Evolutionary conservation across 345 rosid genomes (phyloP), one percentile per base, ranked within the genome.

Genomic region (Salix purpurea): DNA sequence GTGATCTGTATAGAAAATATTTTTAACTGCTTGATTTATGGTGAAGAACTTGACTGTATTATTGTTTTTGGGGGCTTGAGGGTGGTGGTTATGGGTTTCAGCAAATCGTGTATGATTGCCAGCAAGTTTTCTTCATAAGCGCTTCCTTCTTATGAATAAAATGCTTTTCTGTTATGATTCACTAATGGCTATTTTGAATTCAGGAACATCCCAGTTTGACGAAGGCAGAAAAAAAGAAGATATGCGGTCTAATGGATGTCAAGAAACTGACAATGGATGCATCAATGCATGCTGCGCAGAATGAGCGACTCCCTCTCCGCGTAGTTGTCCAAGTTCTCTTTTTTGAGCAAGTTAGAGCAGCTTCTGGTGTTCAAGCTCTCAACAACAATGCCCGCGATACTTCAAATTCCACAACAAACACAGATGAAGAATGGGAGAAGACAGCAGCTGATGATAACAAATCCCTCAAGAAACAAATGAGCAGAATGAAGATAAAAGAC

Each of bases 291-390:
- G 97, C 97, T 19, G 97, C 97, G 0, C 98, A 91, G 85, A 94
- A 92, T 18, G 97, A 93, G n/a, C 79, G 84, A 9, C 95, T 94
- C n/a, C 98, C 98, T 0, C 88, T 94, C 10, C 87, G 98, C 5
- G 90, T 92, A 28, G 93, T 94, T 1, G 97, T 94, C 65, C 98
- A 94, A 86, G 97, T 94, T 72, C 91, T 94, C 68, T 94, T 85
- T 82, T 91, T 89, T 34, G 97, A 92, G 89, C 98, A 93, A 85
- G 88, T 89, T 16, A 84, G 95, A 76, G 90, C 77, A 15, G 87
- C 91, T 46, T 81, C 85, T 7, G 86, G 86, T 54, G 83, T 74
- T 75, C 87, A 81, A 40, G 88, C 86, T 3, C 86, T 74, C 2
- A 77, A 60, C 70, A 82, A 83, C 74, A 77, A 76, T 65, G 83